Evolutionary conservation across 345 rosid species (phyloP).

Genomic region (Pistacia atlantica): DNA sequence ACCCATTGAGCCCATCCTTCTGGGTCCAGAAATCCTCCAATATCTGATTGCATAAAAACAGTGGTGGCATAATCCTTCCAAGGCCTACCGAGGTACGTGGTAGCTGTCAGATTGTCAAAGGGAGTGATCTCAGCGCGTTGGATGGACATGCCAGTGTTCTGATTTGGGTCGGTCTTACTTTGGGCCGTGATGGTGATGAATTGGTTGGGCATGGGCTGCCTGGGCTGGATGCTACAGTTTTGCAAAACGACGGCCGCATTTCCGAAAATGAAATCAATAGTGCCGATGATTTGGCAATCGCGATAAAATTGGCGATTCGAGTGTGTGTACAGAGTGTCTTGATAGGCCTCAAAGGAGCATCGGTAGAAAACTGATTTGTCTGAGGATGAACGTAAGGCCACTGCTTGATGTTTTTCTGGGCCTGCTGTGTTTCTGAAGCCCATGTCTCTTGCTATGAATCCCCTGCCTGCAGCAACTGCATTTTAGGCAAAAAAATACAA

Average conservation of each 20-base stretch:
- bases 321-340: constrained; percentile 32
- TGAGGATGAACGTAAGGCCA: constrained; percentile 32
- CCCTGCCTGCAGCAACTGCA: constrained; percentile 33
- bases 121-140: constrained; percentile 27
- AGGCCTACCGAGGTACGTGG: constrained; percentile 43
- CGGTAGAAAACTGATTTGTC: constrained; percentile 31
- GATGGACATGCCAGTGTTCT: constrained; percentile 36
- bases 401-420: constrained; percentile 37
- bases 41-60: constrained; percentile 30
- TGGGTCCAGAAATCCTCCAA: constrained; percentile 32
- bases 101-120: constrained; percentile 11
- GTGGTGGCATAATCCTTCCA: constrained; percentile 43
- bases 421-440: constrained; percentile 41
- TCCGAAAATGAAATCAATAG: constrained; percentile 37
- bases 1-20: constrained; percentile 39
- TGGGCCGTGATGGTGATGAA: constrained; percentile 32
- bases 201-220: constrained; percentile 26
- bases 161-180: constrained; percentile 35
- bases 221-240: constrained; percentile 25
- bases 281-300: constrained; percentile 25
- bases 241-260: constrained; percentile 32
- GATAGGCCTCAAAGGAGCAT: constrained; percentile 35
- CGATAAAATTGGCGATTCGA: constrained; percentile 34
- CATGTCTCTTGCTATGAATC: constrained; percentile 38
- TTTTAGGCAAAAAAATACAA: not conserved